These are phyloP conservation scores for Antarctomyces pellizariae DNA, from an alignment of 495 filamentous ascomycete genomes.

Conservation along the genomic window DNA sequence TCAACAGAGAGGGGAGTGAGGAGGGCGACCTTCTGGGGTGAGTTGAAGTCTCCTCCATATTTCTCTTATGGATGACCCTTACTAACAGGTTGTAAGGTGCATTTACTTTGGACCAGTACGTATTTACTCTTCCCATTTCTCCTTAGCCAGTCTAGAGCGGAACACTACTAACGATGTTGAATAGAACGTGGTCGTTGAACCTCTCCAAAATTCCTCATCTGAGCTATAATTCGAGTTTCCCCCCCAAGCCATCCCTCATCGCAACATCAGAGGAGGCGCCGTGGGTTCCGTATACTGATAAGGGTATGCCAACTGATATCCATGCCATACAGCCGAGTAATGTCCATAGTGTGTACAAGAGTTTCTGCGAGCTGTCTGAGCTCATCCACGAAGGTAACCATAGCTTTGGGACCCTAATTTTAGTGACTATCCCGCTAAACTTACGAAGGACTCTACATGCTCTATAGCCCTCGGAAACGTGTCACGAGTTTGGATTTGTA, in stretches of 20 bases:
- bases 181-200: background rate
- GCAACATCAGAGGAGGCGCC: constrained; percentile 26
- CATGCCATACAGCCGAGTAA: constrained; percentile 32
- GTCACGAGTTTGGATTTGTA: constrained; percentile 33
- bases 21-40: constrained; percentile 51
- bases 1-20: constrained; percentile 31
- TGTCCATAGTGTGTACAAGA: constrained; percentile 32
- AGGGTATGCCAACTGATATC: constrained; percentile 27
- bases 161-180: too few species aligned
- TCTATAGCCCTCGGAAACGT: constrained; percentile 34
- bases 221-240: background rate
- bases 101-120: constrained; percentile 46
- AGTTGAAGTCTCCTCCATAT: too few species aligned
- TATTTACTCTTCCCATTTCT: background rate
- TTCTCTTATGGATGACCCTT: too few species aligned
- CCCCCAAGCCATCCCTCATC: constrained; percentile 29
- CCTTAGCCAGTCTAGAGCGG: background rate
- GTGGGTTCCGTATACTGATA: constrained; percentile 35
- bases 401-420: too few species aligned
- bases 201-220: background rate
- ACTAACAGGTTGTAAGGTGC: too few species aligned
- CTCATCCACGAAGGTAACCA: constrained; percentile 41
- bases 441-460: constrained; percentile 35
- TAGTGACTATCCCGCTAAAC: too few species aligned
- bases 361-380: constrained; percentile 41